Evolutionary conservation across 2,329 filamentous ascomycete genomes (phyloP).

Genomic region (Alternaria atra): DNA sequence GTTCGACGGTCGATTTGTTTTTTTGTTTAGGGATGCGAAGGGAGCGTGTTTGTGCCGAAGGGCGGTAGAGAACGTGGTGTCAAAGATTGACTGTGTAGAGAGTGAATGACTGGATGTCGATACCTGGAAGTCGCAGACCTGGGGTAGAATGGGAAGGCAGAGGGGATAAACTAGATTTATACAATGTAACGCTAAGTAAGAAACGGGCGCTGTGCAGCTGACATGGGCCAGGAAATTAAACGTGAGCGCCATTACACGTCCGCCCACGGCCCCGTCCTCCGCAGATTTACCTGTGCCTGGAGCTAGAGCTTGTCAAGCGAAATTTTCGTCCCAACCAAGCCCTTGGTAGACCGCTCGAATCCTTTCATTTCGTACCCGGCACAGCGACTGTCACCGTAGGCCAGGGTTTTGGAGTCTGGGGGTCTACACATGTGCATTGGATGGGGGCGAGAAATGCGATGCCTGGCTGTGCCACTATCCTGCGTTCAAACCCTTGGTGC

Average conservation of each 20-base stretch:
- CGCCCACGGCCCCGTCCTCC: constrained; percentile 33
- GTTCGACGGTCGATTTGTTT: constrained; percentile 30
- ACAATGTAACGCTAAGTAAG: constrained; percentile 25
- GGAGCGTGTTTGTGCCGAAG: constrained; percentile 39
- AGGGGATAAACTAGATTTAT: constrained; percentile 40
- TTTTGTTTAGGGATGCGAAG: constrained; percentile 21
- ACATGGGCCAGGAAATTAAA: constrained; percentile 35
- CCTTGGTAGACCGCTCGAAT: constrained; percentile 32
- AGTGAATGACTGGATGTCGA: constrained; percentile 40
- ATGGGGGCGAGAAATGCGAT: constrained; percentile 6
- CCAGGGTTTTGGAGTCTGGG: constrained; percentile 23
- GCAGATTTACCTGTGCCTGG: constrained; percentile 36
- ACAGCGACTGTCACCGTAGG: constrained; percentile 7
- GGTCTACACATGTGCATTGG: constrained; percentile 22
- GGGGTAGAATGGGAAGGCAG: constrained; percentile 24
- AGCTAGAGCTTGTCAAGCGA: constrained; percentile 29
- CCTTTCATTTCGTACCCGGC: constrained; percentile 36
- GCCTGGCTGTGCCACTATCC: constrained; percentile 57
- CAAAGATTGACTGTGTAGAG: constrained; percentile 41
- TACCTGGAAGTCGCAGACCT: constrained; percentile 50
- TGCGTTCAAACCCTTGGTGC: constrained; percentile 8
- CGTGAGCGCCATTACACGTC: constrained; percentile 31
- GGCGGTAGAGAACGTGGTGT: constrained; percentile 44
- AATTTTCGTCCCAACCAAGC: constrained; percentile 21
- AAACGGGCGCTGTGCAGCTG: constrained; percentile 24